Base-by-base conservation (phyloP, 768 basidiomycete genomes). In the Candolleomyces aberdarensis region DNA sequence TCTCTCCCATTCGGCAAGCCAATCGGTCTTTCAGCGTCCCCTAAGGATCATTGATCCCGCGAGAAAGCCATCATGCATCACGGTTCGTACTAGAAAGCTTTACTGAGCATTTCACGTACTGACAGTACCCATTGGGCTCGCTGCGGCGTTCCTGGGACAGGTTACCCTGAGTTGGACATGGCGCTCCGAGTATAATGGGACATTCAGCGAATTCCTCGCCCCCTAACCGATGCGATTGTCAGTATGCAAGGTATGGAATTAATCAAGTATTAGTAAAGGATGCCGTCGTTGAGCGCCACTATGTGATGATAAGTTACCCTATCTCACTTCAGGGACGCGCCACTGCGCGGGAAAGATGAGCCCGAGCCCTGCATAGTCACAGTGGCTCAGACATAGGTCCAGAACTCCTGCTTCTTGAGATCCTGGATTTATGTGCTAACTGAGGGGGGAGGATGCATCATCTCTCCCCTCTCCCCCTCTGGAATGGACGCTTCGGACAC, bases 401-500 rank as follows among this genome's bases (percentile, higher is more conserved):
- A 22, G 15, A 55, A 5, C 15, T 52, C 14, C 13, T n/a, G 15
- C 51, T 52, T 31, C 29, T 7, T 6, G 43, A 32, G 19, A 52
- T 13, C 15, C 15, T 9, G 31, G 13, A 31, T 31, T 55, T 55
- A 36, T 39, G 53, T 55, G 53, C 53, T 36, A 55, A 31, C 53
- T 14, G 32, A 52, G 51, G 32, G 32, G 40, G 56, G 56, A 32
- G 56, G 43, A 39, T 31, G 36, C 32, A 20, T 55, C 39, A 39
- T 40, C 5, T 39, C 14, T n/a, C 6, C 31, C 15, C 29, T 55
- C 17, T 13, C 22, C 3, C 32, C 36, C 32, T 36, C 10, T 17
- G 48, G 15, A 46, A 47, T 44, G 48, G 10, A 46, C 26, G 56
- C 56, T 57, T 57, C 56, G 56, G 56, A 26, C 56, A 47, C 44